Conservation (phyloP, 768 basidiomycete genomes). For the Psilocybe subaeruginosa region DNA sequence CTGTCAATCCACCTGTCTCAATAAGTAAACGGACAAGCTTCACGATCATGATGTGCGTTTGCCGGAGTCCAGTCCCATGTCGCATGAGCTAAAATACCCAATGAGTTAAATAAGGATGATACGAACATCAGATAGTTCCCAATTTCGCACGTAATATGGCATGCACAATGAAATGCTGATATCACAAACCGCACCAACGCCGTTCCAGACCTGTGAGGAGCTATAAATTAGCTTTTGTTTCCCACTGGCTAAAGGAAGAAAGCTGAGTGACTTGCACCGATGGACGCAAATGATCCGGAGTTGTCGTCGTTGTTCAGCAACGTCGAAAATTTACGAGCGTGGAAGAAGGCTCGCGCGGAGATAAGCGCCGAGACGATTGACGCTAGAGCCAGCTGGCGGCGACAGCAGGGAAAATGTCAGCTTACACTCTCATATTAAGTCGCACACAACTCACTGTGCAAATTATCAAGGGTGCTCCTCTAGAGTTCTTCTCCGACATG, state of each 20-base stretch:
- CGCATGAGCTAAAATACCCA: conserved; percentile 25
- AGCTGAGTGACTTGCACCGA: conserved; percentile 23
- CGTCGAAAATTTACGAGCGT: conserved; percentile 20
- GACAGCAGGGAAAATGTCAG: neutral
- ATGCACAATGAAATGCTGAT: conserved; percentile 32
- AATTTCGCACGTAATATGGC: conserved; percentile 30
- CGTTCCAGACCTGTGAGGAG: conserved; percentile 30
- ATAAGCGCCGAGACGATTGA: conserved; percentile 25
- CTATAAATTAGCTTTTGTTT: neutral
- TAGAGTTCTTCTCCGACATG: conserved; percentile 21
- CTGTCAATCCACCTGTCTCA: conserved; percentile 33
- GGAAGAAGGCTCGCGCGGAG: conserved; percentile 25
- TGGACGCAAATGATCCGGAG: conserved; percentile 20
- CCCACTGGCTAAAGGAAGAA: neutral
- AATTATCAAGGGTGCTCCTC: conserved; percentile 22
- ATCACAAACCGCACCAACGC: conserved; percentile 32
- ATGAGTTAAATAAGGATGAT: neutral
- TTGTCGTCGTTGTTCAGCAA: conserved; percentile 17
- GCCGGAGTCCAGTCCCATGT: conserved; percentile 28
- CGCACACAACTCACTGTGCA: conserved; percentile 18
- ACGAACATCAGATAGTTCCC: neutral
- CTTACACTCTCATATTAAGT: neutral
- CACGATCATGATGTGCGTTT: conserved; percentile 30
- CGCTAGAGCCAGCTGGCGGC: conserved; percentile 21
- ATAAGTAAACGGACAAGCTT: conserved; percentile 30